Conservation (phyloP, 225 moss, liverwort and hornwort species). For the Anthoceros angustus region DNA sequence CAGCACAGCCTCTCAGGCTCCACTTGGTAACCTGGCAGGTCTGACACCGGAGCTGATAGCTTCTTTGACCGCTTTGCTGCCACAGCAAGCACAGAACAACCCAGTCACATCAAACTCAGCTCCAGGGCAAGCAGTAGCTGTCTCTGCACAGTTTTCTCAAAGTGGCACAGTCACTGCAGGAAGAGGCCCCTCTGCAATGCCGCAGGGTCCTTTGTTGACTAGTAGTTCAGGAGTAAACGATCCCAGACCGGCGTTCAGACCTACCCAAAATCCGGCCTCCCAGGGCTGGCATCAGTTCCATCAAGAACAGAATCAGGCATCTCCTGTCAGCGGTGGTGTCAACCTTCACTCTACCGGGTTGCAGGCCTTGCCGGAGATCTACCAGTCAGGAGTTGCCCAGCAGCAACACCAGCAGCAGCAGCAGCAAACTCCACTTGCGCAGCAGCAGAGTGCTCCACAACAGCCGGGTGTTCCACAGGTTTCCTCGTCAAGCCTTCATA, state of each 20-base stretch:
- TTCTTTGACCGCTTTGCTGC: slow-evolving; percentile 81
- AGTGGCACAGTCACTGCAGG: slow-evolving; percentile 27
- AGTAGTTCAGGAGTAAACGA: slow-evolving; percentile 25
- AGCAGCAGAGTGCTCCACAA: slow-evolving; percentile 40
- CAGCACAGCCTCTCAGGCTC: slow-evolving; percentile 34
- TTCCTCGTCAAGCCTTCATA: slow-evolving; percentile 44
- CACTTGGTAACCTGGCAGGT: slow-evolving; percentile 45
- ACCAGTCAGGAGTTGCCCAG: slow-evolving; percentile 24
- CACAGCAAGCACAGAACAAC: slow-evolving; percentile 39
- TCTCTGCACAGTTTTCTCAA: slow-evolving; percentile 21
- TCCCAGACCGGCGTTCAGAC: slow-evolving; percentile 35
- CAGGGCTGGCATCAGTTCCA: slow-evolving; percentile 38
- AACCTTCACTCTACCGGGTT: slow-evolving; percentile 15
- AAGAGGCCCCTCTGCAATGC: slow-evolving; percentile 20
- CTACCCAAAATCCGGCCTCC: slow-evolving; percentile 35
- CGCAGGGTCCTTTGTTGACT: slow-evolving; percentile 13
- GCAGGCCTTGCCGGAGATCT: slow-evolving; percentile 23
- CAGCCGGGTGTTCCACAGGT: slow-evolving; percentile 45
- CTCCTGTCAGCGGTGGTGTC: slow-evolving; percentile 20
- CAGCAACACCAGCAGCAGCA: slow-evolving; percentile 26
- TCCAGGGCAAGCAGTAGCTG: slow-evolving; percentile 23
- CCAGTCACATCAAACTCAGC: slow-evolving; percentile 25
- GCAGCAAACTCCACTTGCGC: background rate
- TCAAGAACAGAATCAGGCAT: slow-evolving; percentile 35
- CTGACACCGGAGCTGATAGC: slow-evolving; percentile 83